phyloP scores from a whole-genome alignment of 352 stramenopile genomes.

The Pythium periplocum region DNA sequence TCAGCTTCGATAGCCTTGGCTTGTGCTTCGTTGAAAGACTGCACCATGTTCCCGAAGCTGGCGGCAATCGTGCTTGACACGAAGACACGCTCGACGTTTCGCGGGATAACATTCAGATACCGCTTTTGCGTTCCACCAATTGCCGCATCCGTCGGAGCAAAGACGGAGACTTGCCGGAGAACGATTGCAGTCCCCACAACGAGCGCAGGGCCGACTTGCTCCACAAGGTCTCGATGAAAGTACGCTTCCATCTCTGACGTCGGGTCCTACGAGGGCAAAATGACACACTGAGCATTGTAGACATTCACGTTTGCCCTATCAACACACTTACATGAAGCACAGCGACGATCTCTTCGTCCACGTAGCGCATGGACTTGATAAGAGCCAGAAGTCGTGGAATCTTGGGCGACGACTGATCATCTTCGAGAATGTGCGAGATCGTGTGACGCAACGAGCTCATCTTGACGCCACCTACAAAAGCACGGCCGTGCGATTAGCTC shows the following conservation, averaged over 20 bases:
- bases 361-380: constrained; percentile 76
- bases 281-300: background rate
- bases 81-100: constrained; percentile 62
- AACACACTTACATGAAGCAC: constrained; percentile 52
- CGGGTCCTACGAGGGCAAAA: constrained; percentile 42
- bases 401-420: constrained; percentile 52
- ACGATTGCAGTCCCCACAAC: constrained; percentile 40
- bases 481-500: background rate
- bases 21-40: constrained; percentile 39
- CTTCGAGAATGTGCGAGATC: constrained; percentile 48
- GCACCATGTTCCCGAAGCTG: constrained; percentile 28
- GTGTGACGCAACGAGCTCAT: constrained; percentile 59
- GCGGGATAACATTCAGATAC: constrained; percentile 69
- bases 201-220: constrained; percentile 57
- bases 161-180: constrained; percentile 68
- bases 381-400: constrained; percentile 62
- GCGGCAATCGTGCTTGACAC: constrained; percentile 21
- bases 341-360: constrained; percentile 78
- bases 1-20: constrained; percentile 28
- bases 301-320: background rate
- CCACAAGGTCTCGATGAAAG: constrained; percentile 75
- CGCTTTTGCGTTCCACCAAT: constrained; percentile 39
- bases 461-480: constrained; percentile 47
- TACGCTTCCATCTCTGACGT: constrained; percentile 75
- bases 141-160: constrained; percentile 46